Conservation (phyloP, 495 filamentous ascomycete genomes). For the Symbiotaphrina buchneri region DNA sequence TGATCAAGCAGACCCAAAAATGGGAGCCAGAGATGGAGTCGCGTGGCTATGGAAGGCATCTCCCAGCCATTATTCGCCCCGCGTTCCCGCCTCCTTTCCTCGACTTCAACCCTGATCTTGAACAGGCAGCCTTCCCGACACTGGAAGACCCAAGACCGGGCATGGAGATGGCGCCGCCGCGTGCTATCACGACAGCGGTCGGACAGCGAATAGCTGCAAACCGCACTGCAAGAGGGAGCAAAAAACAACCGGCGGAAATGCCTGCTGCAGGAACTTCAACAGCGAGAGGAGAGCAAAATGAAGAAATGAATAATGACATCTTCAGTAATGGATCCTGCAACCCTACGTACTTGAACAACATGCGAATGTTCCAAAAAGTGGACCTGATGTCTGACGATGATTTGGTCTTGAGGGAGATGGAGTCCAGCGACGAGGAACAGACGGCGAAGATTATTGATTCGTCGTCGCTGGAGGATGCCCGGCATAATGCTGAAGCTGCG, state of each 20-base stretch:
- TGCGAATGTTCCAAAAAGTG: neutral
- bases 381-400: constrained; percentile 4
- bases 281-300: too few relatives aligned
- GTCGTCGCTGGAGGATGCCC: constrained; percentile 9
- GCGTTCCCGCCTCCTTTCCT: constrained; percentile 4
- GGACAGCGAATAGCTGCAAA: too few relatives aligned
- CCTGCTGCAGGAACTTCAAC: too few relatives aligned
- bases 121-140: constrained; percentile 21
- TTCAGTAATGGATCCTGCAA: too few relatives aligned
- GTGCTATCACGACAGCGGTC: too few relatives aligned
- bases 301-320: too few relatives aligned
- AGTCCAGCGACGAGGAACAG: constrained; percentile 8
- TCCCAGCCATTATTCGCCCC: constrained; percentile 1
- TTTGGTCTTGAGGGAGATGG: constrained; percentile 4
- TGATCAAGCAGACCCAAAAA: constrained; percentile 6
- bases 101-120: constrained; percentile 18
- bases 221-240: too few relatives aligned
- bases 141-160: constrained; percentile 8
- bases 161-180: neutral
- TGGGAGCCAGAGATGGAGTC: constrained; percentile 7
- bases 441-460: neutral
- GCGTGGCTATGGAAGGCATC: too few relatives aligned
- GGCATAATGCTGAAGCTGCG: too few relatives aligned
- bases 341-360: too few relatives aligned
- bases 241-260: too few relatives aligned